Evolutionary conservation across 768 basidiomycete species (phyloP).

Genomic region (Suillus plorans): DNA sequence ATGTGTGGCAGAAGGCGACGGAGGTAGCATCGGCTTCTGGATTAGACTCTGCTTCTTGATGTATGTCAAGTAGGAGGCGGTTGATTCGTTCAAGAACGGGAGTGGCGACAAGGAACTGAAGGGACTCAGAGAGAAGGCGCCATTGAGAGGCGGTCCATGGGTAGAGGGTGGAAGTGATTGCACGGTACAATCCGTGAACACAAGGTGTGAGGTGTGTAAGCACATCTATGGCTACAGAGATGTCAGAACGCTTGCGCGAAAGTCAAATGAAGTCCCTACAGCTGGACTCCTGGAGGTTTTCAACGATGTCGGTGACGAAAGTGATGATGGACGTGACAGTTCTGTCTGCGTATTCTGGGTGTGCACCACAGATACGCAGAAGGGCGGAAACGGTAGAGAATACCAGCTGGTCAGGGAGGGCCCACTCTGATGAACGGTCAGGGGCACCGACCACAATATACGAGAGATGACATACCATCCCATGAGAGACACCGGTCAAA

Average conservation of each 20-base stretch:
- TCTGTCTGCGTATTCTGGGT: conserved; percentile 47
- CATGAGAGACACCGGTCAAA: conserved; percentile 80
- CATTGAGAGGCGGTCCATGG: conserved; percentile 72
- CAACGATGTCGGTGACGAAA: conserved; percentile 59
- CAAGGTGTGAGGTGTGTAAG: conserved; percentile 78
- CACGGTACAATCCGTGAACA: conserved; percentile 84
- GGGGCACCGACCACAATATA: background rate
- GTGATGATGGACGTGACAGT: conserved; percentile 59
- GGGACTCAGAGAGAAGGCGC: conserved; percentile 50
- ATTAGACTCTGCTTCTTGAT: conserved; percentile 51
- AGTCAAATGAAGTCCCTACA: conserved; percentile 41
- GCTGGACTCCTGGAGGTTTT: conserved; percentile 50
- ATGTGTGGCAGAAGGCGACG: conserved; percentile 61
- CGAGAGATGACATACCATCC: conserved; percentile 53
- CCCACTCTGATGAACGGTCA: conserved; percentile 62
- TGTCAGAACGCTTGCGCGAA: background rate
- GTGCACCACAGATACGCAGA: conserved; percentile 58
- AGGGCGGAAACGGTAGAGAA: conserved; percentile 77
- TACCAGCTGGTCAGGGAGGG: conserved; percentile 82
- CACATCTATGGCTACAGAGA: conserved; percentile 57
- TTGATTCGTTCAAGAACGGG: conserved; percentile 72
- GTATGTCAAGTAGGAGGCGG: conserved; percentile 61
- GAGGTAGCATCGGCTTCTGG: conserved; percentile 33
- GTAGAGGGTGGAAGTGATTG: conserved; percentile 76
- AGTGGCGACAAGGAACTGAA: conserved; percentile 64